A percentile compares a stretch with the other conserved stretches of the same genome.
phyloP scores from a whole-genome alignment of 345 rosid species.

The Combretum micranthum region DNA sequence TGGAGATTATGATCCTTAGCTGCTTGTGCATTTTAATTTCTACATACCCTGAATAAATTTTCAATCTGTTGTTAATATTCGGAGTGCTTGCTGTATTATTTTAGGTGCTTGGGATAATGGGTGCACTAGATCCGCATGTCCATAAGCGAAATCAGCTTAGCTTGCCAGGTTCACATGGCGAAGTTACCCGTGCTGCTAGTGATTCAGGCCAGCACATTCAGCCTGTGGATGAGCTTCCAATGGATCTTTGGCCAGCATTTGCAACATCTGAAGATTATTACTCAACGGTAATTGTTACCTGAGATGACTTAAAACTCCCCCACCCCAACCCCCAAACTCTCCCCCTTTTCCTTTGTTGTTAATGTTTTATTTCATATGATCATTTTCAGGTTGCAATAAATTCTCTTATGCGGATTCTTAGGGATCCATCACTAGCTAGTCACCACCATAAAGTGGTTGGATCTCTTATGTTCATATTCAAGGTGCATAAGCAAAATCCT shows the following conservation, averaged over 20 bases:
- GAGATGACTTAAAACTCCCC: conserved; percentile 6
- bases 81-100: conserved; percentile 14
- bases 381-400: conserved; percentile 81
- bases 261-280: conserved; percentile 95
- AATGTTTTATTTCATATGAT: conserved; percentile 1
- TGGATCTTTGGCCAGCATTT: conserved; percentile 92
- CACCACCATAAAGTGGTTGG: conserved; percentile 98
- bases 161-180: conserved; percentile 79
- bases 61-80: conserved; percentile 14
- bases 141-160: conserved; percentile 85
- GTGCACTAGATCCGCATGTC: conserved; percentile 94
- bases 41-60: conserved; percentile 1
- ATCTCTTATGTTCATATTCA: conserved; percentile 93
- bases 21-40: conserved; percentile 5
- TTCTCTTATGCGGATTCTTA: conserved; percentile 95
- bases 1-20: conserved; percentile 19
- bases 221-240: conserved; percentile 73
- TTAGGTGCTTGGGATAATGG: conserved; percentile 99
- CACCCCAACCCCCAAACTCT: conserved; percentile 7
- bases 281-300: conserved; percentile 56
- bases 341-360: conserved; percentile 13
- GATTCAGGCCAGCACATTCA: conserved; percentile 95
- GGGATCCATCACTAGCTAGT: conserved; percentile 93
- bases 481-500: conserved; percentile 35
- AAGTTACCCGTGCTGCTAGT: conserved; percentile 76